A percentile compares a stretch with the other conserved stretches of the same genome.
These are phyloP conservation scores for Coemansia sp. DNA, from an alignment of 192 early-diverging fungal genomes.

Conservation along the genomic window DNA sequence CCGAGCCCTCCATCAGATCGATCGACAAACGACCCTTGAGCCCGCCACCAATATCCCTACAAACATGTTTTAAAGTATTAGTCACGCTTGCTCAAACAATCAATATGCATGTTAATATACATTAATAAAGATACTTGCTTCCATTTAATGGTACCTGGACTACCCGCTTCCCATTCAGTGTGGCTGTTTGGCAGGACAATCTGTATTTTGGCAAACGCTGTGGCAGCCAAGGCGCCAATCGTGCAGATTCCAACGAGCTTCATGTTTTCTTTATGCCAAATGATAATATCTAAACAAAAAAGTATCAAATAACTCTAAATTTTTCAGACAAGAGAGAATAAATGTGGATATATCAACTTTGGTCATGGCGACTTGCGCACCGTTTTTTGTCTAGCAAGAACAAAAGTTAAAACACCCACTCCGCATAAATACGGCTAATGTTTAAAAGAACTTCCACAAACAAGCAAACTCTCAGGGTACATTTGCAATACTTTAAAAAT, in stretches of 20 bases:
- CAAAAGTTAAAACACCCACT: no score
- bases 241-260: slow-evolving; percentile 16
- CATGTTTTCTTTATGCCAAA: slow-evolving; percentile 1
- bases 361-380: no score
- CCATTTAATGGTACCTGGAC: slow-evolving; percentile 37
- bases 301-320: background rate
- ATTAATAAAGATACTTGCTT: slow-evolving; percentile 27
- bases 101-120: background rate
- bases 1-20: slow-evolving; percentile 51
- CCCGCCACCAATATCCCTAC: slow-evolving; percentile 28
- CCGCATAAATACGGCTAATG: background rate
- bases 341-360: background rate
- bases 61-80: background rate
- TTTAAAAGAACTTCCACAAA: background rate
- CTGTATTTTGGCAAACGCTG: slow-evolving; percentile 38
- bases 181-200: slow-evolving; percentile 46
- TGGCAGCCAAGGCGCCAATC: slow-evolving; percentile 20
- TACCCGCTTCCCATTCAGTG: slow-evolving; percentile 45
- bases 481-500: no score
- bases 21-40: slow-evolving; percentile 40
- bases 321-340: background rate
- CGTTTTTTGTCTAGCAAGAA: background rate
- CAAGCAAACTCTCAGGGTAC: no score
- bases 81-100: background rate
- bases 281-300: background rate